Percentiles rank a stretch among this genome's conserved stretches.
phyloP scores from a whole-genome alignment of 768 basidiomycete genomes.

The Pleurotus sapidus region DNA sequence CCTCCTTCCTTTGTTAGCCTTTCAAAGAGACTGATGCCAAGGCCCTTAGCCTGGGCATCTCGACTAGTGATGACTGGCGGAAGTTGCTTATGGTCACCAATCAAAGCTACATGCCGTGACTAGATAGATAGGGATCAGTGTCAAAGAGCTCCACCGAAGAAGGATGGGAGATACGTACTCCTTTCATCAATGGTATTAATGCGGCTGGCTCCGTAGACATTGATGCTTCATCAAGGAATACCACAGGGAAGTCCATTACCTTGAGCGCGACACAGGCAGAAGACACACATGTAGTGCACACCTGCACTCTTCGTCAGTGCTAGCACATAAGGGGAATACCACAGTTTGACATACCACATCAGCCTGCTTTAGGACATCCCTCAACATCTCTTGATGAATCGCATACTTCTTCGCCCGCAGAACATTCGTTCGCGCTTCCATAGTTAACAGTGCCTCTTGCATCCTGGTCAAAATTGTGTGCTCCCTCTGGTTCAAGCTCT shows the following conservation, averaged over 20 bases:
- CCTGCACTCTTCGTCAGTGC: conserved; percentile 32
- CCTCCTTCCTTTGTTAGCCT: conserved; percentile 80
- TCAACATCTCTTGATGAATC: conserved; percentile 59
- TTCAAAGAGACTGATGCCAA: conserved; percentile 86
- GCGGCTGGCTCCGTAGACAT: conserved; percentile 96
- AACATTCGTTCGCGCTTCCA: conserved; percentile 21
- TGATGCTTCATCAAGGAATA: conserved; percentile 92
- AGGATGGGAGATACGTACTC: conserved; percentile 48
- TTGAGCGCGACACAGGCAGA: conserved; percentile 64
- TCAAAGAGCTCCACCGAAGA: no score
- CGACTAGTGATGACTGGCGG: conserved; percentile 83
- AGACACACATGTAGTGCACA: conserved; percentile 88
- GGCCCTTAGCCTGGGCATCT: conserved; percentile 69
- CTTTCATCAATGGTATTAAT: conserved; percentile 91
- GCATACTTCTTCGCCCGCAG: conserved; percentile 47
- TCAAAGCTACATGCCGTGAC: conserved; percentile 82
- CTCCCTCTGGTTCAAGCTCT: conserved; percentile 14
- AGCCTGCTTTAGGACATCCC: conserved; percentile 56
- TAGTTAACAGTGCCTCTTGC: conserved; percentile 23
- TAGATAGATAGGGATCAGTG: conserved; percentile 21
- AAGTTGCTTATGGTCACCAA: conserved; percentile 97
- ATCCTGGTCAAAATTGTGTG: conserved; percentile 27
- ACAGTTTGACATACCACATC: conserved; percentile 60
- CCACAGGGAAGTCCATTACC: conserved; percentile 85
- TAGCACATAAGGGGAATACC: no score